Evolutionary conservation across 2,329 filamentous ascomycete genomes (phyloP).

Genomic region (Ascochyta pisi): DNA sequence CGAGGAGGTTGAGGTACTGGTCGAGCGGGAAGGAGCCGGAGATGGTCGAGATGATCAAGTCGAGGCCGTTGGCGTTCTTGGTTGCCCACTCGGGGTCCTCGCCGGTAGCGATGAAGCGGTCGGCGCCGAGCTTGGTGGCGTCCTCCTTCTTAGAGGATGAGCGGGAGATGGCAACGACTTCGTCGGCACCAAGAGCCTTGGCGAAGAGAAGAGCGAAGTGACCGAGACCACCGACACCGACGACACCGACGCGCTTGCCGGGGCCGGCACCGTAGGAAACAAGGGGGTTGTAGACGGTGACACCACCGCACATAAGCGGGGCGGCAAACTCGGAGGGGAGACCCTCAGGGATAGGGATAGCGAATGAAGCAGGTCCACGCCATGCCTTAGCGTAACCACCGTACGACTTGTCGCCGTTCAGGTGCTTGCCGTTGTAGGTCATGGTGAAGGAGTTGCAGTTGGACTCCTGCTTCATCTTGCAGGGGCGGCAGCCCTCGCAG

Average conservation of each 20-base stretch:
- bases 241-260: constrained; percentile 77
- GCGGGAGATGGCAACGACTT: constrained; percentile 70
- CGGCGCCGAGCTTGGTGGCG: constrained; percentile 65
- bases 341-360: constrained; percentile 76
- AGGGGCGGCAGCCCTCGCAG: constrained; percentile 57
- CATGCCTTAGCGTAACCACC: constrained; percentile 71
- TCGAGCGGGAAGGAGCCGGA: constrained; percentile 63
- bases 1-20: constrained; percentile 67
- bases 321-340: constrained; percentile 67
- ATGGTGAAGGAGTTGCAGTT: constrained; percentile 55
- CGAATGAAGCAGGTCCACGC: constrained; percentile 76
- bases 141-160: constrained; percentile 67
- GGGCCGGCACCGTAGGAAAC: constrained; percentile 77
- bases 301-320: constrained; percentile 82
- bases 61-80: constrained; percentile 59
- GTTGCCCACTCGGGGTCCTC: constrained; percentile 66
- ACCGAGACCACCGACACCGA: constrained; percentile 76
- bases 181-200: constrained; percentile 72
- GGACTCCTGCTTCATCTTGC: constrained; percentile 53
- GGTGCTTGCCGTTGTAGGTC: constrained; percentile 57
- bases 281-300: constrained; percentile 80
- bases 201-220: constrained; percentile 76
- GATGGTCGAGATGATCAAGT: constrained; percentile 66
- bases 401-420: constrained; percentile 67
- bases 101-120: constrained; percentile 67